A percentile compares a stretch with the other conserved stretches of the same genome.
phyloP scores from a whole-genome alignment of 129 eudicot species.

The Helianthus tuberosus region DNA sequence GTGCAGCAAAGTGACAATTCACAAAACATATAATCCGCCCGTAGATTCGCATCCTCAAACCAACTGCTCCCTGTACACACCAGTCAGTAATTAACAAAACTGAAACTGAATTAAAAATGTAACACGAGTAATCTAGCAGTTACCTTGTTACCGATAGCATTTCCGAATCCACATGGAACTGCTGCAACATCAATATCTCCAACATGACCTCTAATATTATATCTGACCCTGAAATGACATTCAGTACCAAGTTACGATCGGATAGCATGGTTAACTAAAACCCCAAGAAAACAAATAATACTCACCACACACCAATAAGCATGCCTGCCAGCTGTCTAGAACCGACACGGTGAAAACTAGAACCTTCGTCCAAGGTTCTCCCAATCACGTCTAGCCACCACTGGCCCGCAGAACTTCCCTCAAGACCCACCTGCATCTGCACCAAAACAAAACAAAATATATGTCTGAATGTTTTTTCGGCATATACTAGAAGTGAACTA shows the following conservation, averaged over 20 bases:
- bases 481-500: not conserved
- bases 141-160: slow-evolving; percentile 98
- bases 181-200: slow-evolving; percentile 98
- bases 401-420: slow-evolving; percentile 91
- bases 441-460: slow-evolving; percentile 5
- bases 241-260: not conserved
- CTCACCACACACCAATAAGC: slow-evolving; percentile 93
- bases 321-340: slow-evolving; percentile 97
- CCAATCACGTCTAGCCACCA: slow-evolving; percentile 97
- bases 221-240: slow-evolving; percentile 73
- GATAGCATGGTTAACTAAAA: not conserved
- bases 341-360: slow-evolving; percentile 84
- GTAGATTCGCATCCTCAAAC: slow-evolving; percentile 87
- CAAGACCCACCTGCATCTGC: slow-evolving; percentile 86
- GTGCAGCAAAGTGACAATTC: slow-evolving; percentile 99
- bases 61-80: slow-evolving; percentile 91
- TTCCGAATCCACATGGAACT: slow-evolving; percentile 98
- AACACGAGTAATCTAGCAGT: slow-evolving; percentile 18
- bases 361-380: slow-evolving; percentile 81
- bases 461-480: too few relatives aligned
- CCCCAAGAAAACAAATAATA: slow-evolving; percentile 12
- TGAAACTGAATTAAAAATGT: not conserved
- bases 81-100: slow-evolving; percentile 18
- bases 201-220: slow-evolving; percentile 57
- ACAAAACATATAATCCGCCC: slow-evolving; percentile 82